phyloP scores from a whole-genome alignment of 2,329 filamentous ascomycete species.

The Colletotrichum sp. region DNA sequence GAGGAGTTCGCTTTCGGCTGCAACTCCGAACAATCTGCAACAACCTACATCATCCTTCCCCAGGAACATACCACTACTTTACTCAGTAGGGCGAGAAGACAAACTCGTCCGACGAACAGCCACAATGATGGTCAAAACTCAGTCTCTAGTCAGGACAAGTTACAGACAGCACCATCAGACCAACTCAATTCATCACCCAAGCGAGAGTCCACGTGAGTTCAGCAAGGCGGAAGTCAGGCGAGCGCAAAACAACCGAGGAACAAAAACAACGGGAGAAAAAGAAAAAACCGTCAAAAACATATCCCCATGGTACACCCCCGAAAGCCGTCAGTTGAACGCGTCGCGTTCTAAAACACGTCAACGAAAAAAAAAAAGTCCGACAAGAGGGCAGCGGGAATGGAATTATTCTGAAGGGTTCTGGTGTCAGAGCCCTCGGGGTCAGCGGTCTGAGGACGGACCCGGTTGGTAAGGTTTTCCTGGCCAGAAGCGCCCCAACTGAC shows the following conservation, averaged over 20 bases:
- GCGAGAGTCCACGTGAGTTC: not conserved
- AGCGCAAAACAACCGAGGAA: not conserved
- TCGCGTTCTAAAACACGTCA: not conserved
- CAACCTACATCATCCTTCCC: not conserved
- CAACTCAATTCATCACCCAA: conserved; percentile 10
- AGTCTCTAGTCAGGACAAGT: not conserved
- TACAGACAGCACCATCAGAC: not conserved
- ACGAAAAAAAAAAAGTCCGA: not conserved
- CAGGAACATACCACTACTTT: not conserved
- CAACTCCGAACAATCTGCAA: not conserved
- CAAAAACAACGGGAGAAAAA: not conserved
- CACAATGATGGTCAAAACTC: not conserved
- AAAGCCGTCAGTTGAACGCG: not conserved
- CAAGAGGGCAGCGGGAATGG: not conserved
- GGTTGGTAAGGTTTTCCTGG: not conserved
- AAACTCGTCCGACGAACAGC: not conserved
- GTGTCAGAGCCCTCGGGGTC: not conserved
- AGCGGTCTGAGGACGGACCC: not conserved
- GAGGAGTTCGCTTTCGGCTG: not conserved
- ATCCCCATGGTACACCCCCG: not conserved
- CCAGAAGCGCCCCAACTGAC: not conserved
- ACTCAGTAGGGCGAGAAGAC: not conserved
- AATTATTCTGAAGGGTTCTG: not conserved
- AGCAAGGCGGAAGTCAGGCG: conserved; percentile 1
- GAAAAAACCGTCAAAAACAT: not conserved